These are phyloP conservation scores for Remersonia thermophila DNA, from an alignment of 2,329 filamentous ascomycete genomes.

Conservation along the genomic window DNA sequence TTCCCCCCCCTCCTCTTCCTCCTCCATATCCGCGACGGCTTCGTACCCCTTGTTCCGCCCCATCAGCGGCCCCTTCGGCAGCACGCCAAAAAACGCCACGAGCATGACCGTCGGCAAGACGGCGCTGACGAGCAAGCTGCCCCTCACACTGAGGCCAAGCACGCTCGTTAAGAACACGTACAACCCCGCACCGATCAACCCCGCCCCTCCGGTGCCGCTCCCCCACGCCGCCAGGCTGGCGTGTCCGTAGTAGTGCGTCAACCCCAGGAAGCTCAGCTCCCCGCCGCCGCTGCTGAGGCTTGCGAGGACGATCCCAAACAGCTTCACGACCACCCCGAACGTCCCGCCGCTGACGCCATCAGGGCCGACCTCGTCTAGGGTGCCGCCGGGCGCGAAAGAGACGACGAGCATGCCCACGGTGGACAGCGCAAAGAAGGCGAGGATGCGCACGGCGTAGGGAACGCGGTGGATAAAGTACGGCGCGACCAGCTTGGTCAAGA, in stretches of 20 bases:
- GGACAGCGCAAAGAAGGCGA: constrained; percentile 63
- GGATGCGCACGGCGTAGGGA: constrained; percentile 64
- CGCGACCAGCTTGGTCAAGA: constrained; percentile 74
- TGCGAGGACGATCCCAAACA: constrained; percentile 72
- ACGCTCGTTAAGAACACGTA: constrained; percentile 81
- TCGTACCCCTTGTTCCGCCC: constrained; percentile 28
- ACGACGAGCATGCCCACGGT: constrained; percentile 81
- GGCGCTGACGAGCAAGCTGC: constrained; percentile 65
- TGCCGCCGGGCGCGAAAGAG: constrained; percentile 57
- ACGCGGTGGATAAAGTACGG: constrained; percentile 90
- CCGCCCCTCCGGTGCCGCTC: constrained; percentile 81
- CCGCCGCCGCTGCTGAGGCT: constrained; percentile 78
- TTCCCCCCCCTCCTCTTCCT: constrained; percentile 23
- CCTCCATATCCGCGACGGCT: constrained; percentile 24
- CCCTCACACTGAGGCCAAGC: constrained; percentile 59
- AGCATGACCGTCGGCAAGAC: constrained; percentile 74
- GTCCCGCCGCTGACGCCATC: constrained; percentile 7
- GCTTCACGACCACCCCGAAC: constrained; percentile 56
- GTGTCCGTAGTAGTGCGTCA: constrained; percentile 88
- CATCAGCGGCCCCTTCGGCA: constrained; percentile 56
- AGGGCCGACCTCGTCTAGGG: too few relatives aligned
- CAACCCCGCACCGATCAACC: constrained; percentile 71
- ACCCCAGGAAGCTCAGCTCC: constrained; percentile 77
- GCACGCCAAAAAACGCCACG: constrained; percentile 68
- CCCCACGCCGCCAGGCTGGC: constrained; percentile 85